phyloP scores from a whole-genome alignment of 176 grass and related monocot genomes.

The Lolium rigidum region DNA sequence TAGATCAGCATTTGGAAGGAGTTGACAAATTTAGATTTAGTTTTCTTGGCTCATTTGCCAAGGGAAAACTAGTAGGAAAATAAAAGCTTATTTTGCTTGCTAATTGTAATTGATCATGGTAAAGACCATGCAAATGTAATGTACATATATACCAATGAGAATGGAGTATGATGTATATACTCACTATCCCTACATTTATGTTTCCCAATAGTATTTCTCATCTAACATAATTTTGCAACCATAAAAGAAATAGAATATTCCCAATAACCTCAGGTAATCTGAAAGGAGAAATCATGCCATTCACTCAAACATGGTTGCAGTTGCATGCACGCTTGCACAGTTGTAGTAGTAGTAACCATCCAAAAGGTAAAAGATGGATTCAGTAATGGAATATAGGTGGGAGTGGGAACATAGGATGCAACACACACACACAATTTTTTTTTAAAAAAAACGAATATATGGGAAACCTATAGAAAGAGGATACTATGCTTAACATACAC shows the following conservation, averaged over 20 bases:
- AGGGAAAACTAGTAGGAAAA: background rate
- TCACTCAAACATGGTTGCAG: background rate
- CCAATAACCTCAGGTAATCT: conserved; percentile 12
- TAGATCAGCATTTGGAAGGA: background rate
- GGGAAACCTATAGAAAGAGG: background rate
- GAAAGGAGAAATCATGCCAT: conserved; percentile 11
- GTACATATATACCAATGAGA: conserved; percentile 43
- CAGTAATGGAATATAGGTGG: background rate
- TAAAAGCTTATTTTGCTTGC: conserved; percentile 20
- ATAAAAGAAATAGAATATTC: conserved; percentile 6
- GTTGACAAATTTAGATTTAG: conserved; percentile 36
- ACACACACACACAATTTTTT: background rate
- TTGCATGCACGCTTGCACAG: conserved; percentile 5
- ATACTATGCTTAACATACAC: conserved; percentile 16
- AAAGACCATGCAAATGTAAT: conserved; percentile 31
- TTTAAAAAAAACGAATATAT: background rate
- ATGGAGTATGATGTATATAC: conserved; percentile 13
- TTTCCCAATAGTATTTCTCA: background rate
- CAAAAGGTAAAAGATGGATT: background rate
- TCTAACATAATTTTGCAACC: conserved; percentile 1
- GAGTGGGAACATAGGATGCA: background rate
- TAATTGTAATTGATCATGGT: conserved; percentile 28
- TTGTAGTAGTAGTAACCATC: conserved; percentile 12
- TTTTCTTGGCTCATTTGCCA: conserved; percentile 29
- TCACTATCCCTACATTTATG: background rate